These are phyloP conservation scores for Chaetomidium leptoderma DNA, from an alignment of 495 filamentous ascomycete genomes.

Conservation along the genomic window DNA sequence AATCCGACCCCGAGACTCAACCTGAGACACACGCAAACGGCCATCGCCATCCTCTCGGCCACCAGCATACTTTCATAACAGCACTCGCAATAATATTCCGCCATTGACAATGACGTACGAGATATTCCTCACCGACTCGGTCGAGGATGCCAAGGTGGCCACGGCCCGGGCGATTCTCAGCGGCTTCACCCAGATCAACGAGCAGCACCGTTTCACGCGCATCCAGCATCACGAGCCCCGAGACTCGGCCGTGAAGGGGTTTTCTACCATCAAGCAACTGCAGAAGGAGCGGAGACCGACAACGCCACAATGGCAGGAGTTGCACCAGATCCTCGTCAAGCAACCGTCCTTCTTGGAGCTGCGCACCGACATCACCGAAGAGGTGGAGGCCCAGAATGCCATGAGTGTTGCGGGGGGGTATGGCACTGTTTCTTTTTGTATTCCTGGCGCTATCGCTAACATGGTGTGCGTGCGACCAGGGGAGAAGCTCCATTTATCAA, in stretches of 20 bases:
- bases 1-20: too few species aligned
- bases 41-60: too few species aligned
- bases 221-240: constrained; percentile 35
- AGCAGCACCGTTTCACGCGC: constrained; percentile 34
- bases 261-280: constrained; percentile 31
- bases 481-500: background rate
- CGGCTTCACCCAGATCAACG: constrained; percentile 40
- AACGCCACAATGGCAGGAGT: constrained; percentile 34
- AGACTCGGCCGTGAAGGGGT: constrained; percentile 18
- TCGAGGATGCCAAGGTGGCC: constrained; percentile 30
- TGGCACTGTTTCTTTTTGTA: background rate
- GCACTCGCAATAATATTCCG: too few species aligned
- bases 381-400: constrained; percentile 23
- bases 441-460: background rate
- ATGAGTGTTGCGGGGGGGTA: background rate
- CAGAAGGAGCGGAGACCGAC: constrained; percentile 30
- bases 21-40: too few species aligned
- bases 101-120: constrained; percentile 34
- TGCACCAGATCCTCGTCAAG: constrained; percentile 36
- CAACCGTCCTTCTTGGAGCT: constrained; percentile 41
- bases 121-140: constrained; percentile 39
- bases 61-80: too few species aligned
- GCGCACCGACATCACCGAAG: constrained; percentile 36
- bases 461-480: background rate
- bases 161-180: constrained; percentile 38